A percentile compares a stretch with the other conserved stretches of the same genome.
Conservation (phyloP, 495 filamentous ascomycete species). For the Friedmanniomyces endolithicus region DNA sequence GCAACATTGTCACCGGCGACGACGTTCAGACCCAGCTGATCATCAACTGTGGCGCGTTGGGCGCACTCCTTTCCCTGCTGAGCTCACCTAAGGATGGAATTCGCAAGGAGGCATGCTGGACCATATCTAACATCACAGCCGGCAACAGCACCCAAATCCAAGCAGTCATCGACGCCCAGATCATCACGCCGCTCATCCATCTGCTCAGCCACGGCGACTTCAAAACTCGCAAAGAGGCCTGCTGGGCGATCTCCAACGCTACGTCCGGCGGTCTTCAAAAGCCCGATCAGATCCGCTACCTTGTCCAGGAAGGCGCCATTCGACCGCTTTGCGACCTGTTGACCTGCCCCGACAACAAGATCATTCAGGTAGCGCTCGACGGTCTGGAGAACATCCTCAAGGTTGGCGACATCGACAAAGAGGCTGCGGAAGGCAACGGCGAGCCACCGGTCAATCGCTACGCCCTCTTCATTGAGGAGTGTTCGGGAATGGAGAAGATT, state of each 20-base stretch:
- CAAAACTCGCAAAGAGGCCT: slow-evolving; percentile 99
- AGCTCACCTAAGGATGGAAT: slow-evolving; percentile 98
- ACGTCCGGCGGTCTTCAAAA: slow-evolving; percentile 96
- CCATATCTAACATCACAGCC: slow-evolving; percentile 96
- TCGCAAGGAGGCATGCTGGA: slow-evolving; percentile 99
- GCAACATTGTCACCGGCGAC: slow-evolving; percentile 98
- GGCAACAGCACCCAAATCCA: slow-evolving; percentile 98
- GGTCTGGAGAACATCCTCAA: slow-evolving; percentile 99
- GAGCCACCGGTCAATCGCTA: slow-evolving; percentile 85
- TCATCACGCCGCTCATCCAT: slow-evolving; percentile 92
- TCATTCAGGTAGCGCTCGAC: slow-evolving; percentile 97
- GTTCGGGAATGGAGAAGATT: slow-evolving; percentile 99
- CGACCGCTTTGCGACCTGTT: slow-evolving; percentile 95
- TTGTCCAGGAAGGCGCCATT: slow-evolving; percentile 88
- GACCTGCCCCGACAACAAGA: slow-evolving; percentile 98
- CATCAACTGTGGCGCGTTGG: slow-evolving; percentile 92
- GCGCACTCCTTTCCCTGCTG: slow-evolving; percentile 80
- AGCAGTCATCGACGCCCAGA: slow-evolving; percentile 89
- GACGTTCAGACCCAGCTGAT: slow-evolving; percentile 99
- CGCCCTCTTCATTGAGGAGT: slow-evolving; percentile 96
- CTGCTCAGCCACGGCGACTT: slow-evolving; percentile 92
- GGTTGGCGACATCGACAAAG: slow-evolving; percentile 98
- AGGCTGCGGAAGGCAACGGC: slow-evolving; percentile 53
- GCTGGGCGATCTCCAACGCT: slow-evolving; percentile 99
- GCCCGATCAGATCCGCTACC: slow-evolving; percentile 93